Conservation (phyloP, 345 rosid genomes). For the Erysimum cheiranthoides region DNA sequence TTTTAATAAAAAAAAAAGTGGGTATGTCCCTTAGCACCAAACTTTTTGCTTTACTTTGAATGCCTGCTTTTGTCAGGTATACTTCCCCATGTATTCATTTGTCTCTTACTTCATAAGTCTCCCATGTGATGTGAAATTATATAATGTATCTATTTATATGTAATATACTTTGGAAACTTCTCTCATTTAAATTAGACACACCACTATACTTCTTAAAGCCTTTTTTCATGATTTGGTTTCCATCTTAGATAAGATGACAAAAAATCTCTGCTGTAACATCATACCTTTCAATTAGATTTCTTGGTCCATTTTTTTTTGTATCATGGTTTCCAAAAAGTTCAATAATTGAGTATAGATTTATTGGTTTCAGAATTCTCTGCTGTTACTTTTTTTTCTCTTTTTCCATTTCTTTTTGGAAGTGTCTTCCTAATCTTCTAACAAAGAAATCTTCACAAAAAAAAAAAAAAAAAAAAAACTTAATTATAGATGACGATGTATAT, state of each 20-base stretch:
- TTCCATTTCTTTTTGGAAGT: neutral
- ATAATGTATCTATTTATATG: slow-evolving; percentile 26
- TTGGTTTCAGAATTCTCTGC: slow-evolving; percentile 16
- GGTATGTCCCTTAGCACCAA: slow-evolving; percentile 44
- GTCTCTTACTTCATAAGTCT: slow-evolving; percentile 46
- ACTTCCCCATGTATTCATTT: slow-evolving; percentile 46
- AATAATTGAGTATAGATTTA: slow-evolving; percentile 31
- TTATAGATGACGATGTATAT: neutral
- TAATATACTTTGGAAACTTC: slow-evolving; percentile 46
- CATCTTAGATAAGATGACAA: slow-evolving; percentile 46
- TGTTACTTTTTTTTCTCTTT: neutral
- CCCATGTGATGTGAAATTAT: slow-evolving; percentile 44
- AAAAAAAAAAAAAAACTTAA: no score
- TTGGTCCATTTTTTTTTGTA: slow-evolving; percentile 23
- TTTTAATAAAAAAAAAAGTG: neutral
- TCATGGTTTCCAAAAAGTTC: slow-evolving; percentile 30
- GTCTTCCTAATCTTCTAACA: slow-evolving; percentile 24
- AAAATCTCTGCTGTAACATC: slow-evolving; percentile 42
- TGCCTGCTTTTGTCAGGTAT: slow-evolving; percentile 49
- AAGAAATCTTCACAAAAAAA: slow-evolving; percentile 1
- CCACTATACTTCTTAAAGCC: slow-evolving; percentile 41
- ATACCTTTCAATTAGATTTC: slow-evolving; percentile 45
- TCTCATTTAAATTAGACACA: slow-evolving; percentile 49
- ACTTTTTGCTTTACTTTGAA: slow-evolving; percentile 46
- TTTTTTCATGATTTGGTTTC: slow-evolving; percentile 46